These are phyloP conservation scores for Coffea canephora DNA, from an alignment of 257 asterid species.

Conservation along the genomic window DNA sequence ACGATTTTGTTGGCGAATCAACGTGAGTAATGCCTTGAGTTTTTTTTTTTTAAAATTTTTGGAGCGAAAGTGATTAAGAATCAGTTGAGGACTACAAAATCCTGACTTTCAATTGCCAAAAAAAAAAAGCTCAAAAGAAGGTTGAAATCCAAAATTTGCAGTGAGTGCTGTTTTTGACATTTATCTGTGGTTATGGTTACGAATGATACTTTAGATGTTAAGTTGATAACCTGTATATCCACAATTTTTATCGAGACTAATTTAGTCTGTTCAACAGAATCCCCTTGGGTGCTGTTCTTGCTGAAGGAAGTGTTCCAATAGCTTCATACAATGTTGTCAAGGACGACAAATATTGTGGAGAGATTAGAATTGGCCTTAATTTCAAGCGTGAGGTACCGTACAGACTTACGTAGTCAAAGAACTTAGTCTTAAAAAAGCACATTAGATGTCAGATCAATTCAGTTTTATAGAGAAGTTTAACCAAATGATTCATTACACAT, in stretches of 20 bases:
- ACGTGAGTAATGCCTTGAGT: slow-evolving; percentile 43
- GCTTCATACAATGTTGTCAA: slow-evolving; percentile 59
- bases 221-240: background rate
- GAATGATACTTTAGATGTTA: no score
- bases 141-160: background rate
- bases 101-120: background rate
- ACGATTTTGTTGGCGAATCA: slow-evolving; percentile 75
- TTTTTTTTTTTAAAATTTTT: background rate
- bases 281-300: slow-evolving; percentile 42
- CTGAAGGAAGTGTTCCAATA: slow-evolving; percentile 40
- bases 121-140: background rate
- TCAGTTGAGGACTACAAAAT: background rate
- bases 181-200: background rate
- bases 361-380: slow-evolving; percentile 69
- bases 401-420: background rate
- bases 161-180: background rate
- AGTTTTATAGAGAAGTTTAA: background rate
- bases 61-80: background rate
- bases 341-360: slow-evolving; percentile 64
- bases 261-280: slow-evolving; percentile 38
- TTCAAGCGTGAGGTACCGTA: slow-evolving; percentile 51
- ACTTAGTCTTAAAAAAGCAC: background rate
- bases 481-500: background rate
- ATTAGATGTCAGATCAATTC: background rate
- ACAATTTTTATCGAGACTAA: background rate